phyloP scores from a whole-genome alignment of 179 eudicot genomes.

The Carnegiea gigantea region DNA sequence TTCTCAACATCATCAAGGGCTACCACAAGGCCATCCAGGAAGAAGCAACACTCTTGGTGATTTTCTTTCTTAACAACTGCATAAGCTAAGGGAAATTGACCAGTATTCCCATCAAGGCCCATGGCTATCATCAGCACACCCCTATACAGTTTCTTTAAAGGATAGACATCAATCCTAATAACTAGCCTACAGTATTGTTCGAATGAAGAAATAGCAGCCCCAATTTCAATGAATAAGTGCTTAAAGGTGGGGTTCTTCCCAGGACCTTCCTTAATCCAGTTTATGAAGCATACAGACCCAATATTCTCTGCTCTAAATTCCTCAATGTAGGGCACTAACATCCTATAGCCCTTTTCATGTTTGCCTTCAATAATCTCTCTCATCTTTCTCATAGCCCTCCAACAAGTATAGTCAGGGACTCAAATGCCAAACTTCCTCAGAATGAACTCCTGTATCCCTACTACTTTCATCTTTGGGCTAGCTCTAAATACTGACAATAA shows the following conservation, averaged over 20 bases:
- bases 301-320: background rate
- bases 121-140: background rate
- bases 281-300: background rate
- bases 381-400: background rate
- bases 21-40: background rate
- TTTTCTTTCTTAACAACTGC: background rate
- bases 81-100: background rate
- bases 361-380: background rate
- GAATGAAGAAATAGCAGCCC: background rate
- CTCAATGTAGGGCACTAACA: background rate
- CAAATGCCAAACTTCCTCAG: background rate
- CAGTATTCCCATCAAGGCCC: background rate
- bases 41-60: background rate
- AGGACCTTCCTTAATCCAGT: background rate
- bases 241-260: background rate
- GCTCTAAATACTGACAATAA: too few relatives aligned
- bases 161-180: background rate
- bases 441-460: background rate
- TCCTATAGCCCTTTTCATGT: background rate
- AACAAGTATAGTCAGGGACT: background rate
- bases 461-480: too few relatives aligned
- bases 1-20: background rate
- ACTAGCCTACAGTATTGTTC: background rate
- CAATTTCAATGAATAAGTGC: background rate
- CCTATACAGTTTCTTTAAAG: background rate